A percentile compares a stretch with the other conserved stretches of the same genome.
These are phyloP conservation scores for Colletotrichum agaves DNA, from an alignment of 2,329 filamentous ascomycete genomes.

Conservation along the genomic window DNA sequence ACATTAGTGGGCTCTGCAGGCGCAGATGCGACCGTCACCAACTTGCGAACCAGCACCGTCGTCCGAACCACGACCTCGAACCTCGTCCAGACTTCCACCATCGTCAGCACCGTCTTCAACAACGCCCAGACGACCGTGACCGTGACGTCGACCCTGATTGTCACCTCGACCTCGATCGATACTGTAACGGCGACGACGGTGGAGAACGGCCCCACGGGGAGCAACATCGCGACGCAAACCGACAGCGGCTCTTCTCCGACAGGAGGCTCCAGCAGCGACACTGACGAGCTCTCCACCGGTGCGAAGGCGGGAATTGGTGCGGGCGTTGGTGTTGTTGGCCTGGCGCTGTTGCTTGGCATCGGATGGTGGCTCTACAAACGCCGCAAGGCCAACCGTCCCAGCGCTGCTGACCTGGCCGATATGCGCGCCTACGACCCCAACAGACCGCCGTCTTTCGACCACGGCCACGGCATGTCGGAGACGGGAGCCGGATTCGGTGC, in stretches of 20 bases:
- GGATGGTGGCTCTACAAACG: slow-evolving; percentile 39
- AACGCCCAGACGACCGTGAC: slow-evolving; percentile 53
- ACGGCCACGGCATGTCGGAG: slow-evolving; percentile 29
- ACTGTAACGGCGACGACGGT: slow-evolving; percentile 43
- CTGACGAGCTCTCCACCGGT: slow-evolving; percentile 50
- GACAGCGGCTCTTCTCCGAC: slow-evolving; percentile 6
- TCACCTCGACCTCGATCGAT: slow-evolving; percentile 48
- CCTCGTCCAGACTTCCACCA: slow-evolving; percentile 42
- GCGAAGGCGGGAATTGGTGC: slow-evolving; percentile 58
- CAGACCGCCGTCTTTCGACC: slow-evolving; percentile 31
- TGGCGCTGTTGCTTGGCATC: slow-evolving; percentile 41
- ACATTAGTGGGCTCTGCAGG: slow-evolving; percentile 49
- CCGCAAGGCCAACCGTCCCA: slow-evolving; percentile 34
- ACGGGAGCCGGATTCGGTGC: slow-evolving; percentile 7
- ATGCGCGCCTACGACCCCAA: slow-evolving; percentile 53
- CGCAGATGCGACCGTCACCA: slow-evolving; percentile 38
- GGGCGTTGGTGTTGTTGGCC: slow-evolving; percentile 50
- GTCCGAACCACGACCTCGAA: slow-evolving; percentile 46
- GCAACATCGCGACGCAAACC: slow-evolving; percentile 40
- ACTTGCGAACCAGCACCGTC: slow-evolving; percentile 30
- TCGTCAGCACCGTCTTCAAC: slow-evolving; percentile 37
- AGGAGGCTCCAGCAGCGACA: slow-evolving; percentile 30
- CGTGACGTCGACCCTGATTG: slow-evolving; percentile 49
- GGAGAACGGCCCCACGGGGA: slow-evolving; percentile 41
- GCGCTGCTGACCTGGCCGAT: slow-evolving; percentile 38